Percentiles rank a stretch among this genome's conserved stretches.
These are phyloP conservation scores for Ambrosia trifida DNA, from an alignment of 129 eudicot genomes.

Conservation along the genomic window DNA sequence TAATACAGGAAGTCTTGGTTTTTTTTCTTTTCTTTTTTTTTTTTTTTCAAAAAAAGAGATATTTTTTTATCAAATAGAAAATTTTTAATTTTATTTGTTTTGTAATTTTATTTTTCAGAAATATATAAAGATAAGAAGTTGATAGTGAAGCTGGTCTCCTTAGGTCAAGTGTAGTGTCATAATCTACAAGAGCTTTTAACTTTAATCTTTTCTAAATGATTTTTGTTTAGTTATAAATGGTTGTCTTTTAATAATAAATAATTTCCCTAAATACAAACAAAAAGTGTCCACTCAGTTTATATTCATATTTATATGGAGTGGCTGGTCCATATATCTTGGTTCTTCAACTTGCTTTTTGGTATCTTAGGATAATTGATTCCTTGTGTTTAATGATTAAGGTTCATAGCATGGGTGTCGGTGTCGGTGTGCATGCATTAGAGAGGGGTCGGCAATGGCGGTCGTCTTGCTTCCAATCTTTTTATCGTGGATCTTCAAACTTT, in stretches of 20 bases:
- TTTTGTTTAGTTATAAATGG: conserved; percentile 27
- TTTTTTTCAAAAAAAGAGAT: too few species aligned
- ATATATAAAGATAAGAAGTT: not conserved
- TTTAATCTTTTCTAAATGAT: conserved; percentile 24
- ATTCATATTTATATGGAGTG: not conserved
- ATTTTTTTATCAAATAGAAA: too few species aligned
- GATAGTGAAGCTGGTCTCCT: conserved; percentile 32
- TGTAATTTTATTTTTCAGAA: too few species aligned
- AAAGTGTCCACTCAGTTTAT: conserved; percentile 3
- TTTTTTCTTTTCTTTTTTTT: too few species aligned
- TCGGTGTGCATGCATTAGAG: too few species aligned
- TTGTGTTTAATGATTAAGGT: not conserved
- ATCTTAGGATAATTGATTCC: conserved; percentile 15
- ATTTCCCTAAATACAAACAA: conserved; percentile 7
- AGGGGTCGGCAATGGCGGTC: not conserved
- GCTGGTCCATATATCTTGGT: conserved; percentile 25
- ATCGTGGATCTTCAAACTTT: not conserved
- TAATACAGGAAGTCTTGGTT: too few species aligned
- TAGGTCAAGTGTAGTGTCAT: conserved; percentile 33
- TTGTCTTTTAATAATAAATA: conserved; percentile 5
- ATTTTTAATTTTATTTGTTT: too few species aligned
- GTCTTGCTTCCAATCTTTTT: not conserved
- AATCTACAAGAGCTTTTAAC: conserved; percentile 18
- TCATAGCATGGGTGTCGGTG: not conserved
- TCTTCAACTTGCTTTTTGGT: conserved; percentile 20